Percentiles rank a stretch among this genome's conserved stretches.
These are phyloP conservation scores for Fragaria ananassa DNA, from an alignment of 306 rosid genomes.

Conservation along the genomic window DNA sequence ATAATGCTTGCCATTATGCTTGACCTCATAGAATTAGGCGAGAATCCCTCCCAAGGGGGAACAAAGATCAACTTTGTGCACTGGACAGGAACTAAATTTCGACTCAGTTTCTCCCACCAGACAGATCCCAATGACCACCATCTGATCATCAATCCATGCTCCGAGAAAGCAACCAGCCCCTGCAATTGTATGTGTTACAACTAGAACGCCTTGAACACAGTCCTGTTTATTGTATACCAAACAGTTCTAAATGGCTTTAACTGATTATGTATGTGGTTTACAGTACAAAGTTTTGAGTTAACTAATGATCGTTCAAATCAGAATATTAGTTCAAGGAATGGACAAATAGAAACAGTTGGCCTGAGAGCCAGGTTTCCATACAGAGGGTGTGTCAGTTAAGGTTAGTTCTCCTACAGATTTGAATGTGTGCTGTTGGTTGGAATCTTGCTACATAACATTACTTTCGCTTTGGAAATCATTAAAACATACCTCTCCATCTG, in stretches of 20 bases:
- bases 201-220: not conserved
- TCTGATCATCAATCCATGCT: conserved; percentile 89
- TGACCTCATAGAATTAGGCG: conserved; percentile 88
- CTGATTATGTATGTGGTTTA: not conserved
- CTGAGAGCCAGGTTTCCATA: not conserved
- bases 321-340: not conserved
- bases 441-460: not conserved
- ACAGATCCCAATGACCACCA: conserved; percentile 99
- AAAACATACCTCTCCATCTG: conserved; percentile 90
- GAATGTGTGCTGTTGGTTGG: not conserved
- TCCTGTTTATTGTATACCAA: conserved; percentile 3
- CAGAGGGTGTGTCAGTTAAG: not conserved
- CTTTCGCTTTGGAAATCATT: not conserved
- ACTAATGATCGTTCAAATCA: not conserved
- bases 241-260: not conserved
- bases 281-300: not conserved
- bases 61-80: conserved; percentile 91
- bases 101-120: conserved; percentile 96
- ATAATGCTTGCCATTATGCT: conserved; percentile 84
- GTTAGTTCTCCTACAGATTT: not conserved
- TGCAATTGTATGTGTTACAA: conserved; percentile 31
- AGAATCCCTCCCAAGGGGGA: conserved; percentile 99
- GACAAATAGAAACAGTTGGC: not conserved
- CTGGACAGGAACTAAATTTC: conserved; percentile 79
- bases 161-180: conserved; percentile 97